phyloP scores from a whole-genome alignment of 805 yeast species.

The Zygoascus ofunaensis region DNA sequence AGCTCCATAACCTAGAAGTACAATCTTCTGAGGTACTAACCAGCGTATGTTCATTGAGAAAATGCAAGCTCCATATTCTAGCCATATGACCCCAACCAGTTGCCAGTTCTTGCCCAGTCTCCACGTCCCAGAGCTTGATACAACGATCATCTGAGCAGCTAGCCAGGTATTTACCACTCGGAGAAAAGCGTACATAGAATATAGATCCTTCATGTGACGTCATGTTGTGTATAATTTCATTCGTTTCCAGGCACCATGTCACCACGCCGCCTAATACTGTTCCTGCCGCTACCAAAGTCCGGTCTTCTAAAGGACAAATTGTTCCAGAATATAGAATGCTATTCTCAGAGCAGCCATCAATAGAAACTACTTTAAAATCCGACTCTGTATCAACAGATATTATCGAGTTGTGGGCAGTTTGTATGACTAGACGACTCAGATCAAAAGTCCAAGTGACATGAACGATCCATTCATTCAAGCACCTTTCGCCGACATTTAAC shows the following conservation, averaged over 20 bases:
- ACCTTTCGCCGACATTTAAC: conserved; percentile 11
- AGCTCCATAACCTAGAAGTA: conserved; percentile 71
- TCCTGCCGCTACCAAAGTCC: conserved; percentile 67
- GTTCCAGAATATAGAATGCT: conserved; percentile 86
- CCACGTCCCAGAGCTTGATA: conserved; percentile 61
- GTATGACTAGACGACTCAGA: conserved; percentile 35
- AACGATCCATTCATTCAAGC: conserved; percentile 73
- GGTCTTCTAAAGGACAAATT: conserved; percentile 36
- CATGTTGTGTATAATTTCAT: conserved; percentile 43
- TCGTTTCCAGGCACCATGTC: conserved; percentile 49
- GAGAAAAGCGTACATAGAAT: conserved; percentile 63
- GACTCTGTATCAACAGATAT: conserved; percentile 29
- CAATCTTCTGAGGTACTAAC: conserved; percentile 82
- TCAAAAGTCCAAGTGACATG: conserved; percentile 40
- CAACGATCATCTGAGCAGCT: conserved; percentile 95
- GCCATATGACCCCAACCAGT: conserved; percentile 97
- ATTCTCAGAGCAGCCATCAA: conserved; percentile 50
- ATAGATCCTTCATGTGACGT: conserved; percentile 86
- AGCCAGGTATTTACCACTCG: conserved; percentile 45
- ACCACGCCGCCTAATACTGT: conserved; percentile 86
- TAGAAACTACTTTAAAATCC: conserved; percentile 23
- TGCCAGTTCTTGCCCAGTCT: conserved; percentile 49
- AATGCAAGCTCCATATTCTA: conserved; percentile 77
- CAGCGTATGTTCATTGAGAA: conserved; percentile 35
- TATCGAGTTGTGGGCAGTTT: conserved; percentile 75